Percentiles rank a stretch among this genome's conserved stretches.
Evolutionary conservation across 163 green algal species (phyloP).

Genomic region (Coccomyxa subellipsoidea): DNA sequence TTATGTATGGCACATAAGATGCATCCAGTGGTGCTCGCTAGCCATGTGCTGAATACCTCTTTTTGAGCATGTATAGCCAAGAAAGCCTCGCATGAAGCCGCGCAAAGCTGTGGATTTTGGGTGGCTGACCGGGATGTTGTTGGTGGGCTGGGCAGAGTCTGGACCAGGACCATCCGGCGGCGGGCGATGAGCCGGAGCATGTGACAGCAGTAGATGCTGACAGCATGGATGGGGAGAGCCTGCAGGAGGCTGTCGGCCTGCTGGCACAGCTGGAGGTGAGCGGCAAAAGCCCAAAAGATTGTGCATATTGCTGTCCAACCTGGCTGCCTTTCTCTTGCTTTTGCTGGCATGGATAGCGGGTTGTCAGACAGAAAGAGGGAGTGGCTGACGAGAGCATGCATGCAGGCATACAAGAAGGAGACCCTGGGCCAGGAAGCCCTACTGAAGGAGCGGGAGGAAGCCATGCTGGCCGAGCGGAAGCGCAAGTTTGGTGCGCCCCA

Average conservation of each 20-base stretch:
- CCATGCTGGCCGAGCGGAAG: neutral
- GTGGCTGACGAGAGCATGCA: too few species aligned
- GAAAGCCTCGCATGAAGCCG: too few species aligned
- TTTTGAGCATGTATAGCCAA: too few species aligned
- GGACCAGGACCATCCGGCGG: neutral
- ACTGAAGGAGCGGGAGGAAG: neutral
- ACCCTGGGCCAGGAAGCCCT: neutral
- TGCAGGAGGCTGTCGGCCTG: neutral
- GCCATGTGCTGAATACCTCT: too few species aligned
- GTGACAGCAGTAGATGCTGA: neutral
- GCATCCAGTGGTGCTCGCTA: too few species aligned
- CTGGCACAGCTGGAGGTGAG: conserved; percentile 6
- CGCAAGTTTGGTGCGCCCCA: neutral
- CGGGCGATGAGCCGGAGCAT: neutral
- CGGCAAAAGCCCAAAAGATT: neutral
- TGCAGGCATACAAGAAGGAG: conserved; percentile 3
- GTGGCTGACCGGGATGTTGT: neutral
- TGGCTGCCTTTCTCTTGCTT: too few species aligned
- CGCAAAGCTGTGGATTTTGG: too few species aligned
- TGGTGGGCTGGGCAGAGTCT: neutral
- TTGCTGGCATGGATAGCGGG: too few species aligned
- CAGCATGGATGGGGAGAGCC: neutral
- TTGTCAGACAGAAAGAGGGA: too few species aligned
- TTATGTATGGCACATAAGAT: too few species aligned
- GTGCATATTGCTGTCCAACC: neutral